Evolutionary conservation across 768 basidiomycete genomes (phyloP).

Genomic region (Lepiota venenata): DNA sequence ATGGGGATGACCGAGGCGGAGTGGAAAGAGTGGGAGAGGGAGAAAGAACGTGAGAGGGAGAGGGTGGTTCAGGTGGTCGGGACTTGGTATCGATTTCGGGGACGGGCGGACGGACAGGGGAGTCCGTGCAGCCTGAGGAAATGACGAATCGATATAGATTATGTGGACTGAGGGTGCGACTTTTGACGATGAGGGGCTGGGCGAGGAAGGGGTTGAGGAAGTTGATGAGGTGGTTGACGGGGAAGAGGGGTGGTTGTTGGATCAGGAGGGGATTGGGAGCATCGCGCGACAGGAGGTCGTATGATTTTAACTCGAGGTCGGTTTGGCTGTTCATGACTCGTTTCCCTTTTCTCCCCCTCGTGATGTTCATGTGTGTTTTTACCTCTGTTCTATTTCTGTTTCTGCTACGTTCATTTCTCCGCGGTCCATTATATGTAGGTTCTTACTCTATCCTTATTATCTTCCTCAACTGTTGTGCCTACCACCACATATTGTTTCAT

Average conservation of each 20-base stretch:
- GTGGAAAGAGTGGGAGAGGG: slow-evolving; percentile 11
- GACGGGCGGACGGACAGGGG: not conserved
- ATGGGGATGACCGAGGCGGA: slow-evolving; percentile 13
- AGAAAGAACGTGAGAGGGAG: not conserved
- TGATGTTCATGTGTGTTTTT: not conserved
- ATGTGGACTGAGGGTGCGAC: slow-evolving; percentile 13
- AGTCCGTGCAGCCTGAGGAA: slow-evolving; percentile 4
- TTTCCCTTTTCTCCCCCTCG: not conserved
- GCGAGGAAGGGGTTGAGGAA: slow-evolving; percentile 19
- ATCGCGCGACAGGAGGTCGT: slow-evolving; percentile 25
- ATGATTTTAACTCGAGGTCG: not conserved
- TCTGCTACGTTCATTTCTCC: no score
- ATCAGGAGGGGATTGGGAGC: slow-evolving; percentile 23
- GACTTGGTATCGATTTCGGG: slow-evolving; percentile 4
- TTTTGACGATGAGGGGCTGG: slow-evolving; percentile 16
- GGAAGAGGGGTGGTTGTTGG: slow-evolving; percentile 26
- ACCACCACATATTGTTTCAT: no score
- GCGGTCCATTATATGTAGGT: no score
- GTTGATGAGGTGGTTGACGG: slow-evolving; percentile 22
- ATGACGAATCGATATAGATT: slow-evolving; percentile 14
- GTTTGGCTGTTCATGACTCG: not conserved
- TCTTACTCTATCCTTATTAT: no score
- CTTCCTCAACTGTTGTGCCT: no score
- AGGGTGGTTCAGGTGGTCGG: not conserved
- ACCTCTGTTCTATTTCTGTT: not conserved